Evolutionary conservation across 257 asterid genomes (phyloP).

Genomic region (Gentiana macrophylla): DNA sequence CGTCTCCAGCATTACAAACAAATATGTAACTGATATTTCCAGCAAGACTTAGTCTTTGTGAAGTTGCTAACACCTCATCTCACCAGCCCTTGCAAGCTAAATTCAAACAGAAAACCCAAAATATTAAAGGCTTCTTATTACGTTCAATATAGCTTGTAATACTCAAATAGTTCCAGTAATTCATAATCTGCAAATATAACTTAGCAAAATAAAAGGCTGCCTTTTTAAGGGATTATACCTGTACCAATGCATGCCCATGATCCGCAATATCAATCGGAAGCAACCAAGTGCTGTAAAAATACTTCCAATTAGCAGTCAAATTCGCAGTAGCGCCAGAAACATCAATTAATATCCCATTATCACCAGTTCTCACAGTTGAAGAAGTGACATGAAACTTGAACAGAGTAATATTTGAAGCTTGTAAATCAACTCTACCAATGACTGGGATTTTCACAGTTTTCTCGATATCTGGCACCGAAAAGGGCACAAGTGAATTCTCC

Average conservation of each 20-base stretch:
- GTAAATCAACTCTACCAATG: slow-evolving; percentile 51
- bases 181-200: background rate
- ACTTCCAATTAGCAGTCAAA: slow-evolving; percentile 72
- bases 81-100: too few species aligned
- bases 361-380: slow-evolving; percentile 63
- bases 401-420: slow-evolving; percentile 37
- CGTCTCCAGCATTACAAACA: too few species aligned
- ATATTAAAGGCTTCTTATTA: too few species aligned
- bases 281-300: slow-evolving; percentile 55
- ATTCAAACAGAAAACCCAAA: too few species aligned
- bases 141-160: too few species aligned
- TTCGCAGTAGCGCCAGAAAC: slow-evolving; percentile 79
- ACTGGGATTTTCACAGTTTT: slow-evolving; percentile 51
- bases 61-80: too few species aligned
- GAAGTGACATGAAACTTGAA: slow-evolving; percentile 42
- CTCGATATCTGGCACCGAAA: slow-evolving; percentile 51
- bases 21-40: too few species aligned
- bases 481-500: slow-evolving; percentile 56
- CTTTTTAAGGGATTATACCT: slow-evolving; percentile 33
- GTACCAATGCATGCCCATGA: slow-evolving; percentile 58
- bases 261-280: slow-evolving; percentile 57
- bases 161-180: too few species aligned
- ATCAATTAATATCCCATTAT: slow-evolving; percentile 48
- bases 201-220: too few species aligned
- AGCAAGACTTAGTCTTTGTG: too few species aligned